phyloP scores from a whole-genome alignment of 192 early-diverging fungal genomes.

The Polychytrium aggregatum region DNA sequence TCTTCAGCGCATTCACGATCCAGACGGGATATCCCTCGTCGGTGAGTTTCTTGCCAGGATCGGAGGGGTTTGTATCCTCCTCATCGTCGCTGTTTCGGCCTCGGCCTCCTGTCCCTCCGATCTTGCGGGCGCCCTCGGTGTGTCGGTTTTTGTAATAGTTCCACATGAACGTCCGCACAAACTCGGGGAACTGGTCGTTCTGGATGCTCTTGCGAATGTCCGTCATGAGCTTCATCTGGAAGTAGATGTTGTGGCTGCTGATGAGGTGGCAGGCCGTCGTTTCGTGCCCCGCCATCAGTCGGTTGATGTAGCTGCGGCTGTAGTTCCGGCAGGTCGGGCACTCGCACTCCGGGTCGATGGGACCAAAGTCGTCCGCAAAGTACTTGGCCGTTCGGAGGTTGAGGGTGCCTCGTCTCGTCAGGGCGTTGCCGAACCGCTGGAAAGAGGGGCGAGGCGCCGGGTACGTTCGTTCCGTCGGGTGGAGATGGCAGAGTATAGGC shows the following conservation, averaged over 20 bases:
- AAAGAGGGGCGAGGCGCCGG: too few species aligned
- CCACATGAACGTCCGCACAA: slow-evolving; percentile 45
- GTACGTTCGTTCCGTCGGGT: too few species aligned
- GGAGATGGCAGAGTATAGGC: too few species aligned
- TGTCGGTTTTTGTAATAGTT: slow-evolving; percentile 4
- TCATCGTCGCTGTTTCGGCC: neutral
- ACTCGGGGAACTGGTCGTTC: slow-evolving; percentile 56
- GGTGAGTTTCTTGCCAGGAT: slow-evolving; percentile 4
- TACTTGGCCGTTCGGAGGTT: slow-evolving; percentile 50
- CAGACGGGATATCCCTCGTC: slow-evolving; percentile 8
- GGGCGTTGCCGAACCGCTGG: slow-evolving; percentile 80
- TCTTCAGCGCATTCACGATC: slow-evolving; percentile 1
- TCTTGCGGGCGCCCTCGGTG: too few species aligned
- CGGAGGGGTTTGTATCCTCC: slow-evolving; percentile 4
- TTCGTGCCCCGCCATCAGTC: slow-evolving; percentile 50
- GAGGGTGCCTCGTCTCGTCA: slow-evolving; percentile 60
- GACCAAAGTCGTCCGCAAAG: slow-evolving; percentile 48
- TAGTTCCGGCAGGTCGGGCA: slow-evolving; percentile 66
- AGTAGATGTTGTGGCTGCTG: slow-evolving; percentile 74
- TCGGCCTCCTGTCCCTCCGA: too few species aligned
- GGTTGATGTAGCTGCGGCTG: slow-evolving; percentile 61
- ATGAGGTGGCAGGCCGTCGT: slow-evolving; percentile 74
- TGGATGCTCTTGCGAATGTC: slow-evolving; percentile 62
- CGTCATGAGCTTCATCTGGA: slow-evolving; percentile 72
- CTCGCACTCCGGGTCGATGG: slow-evolving; percentile 66